Evolutionary conservation across 2,329 filamentous ascomycete species (phyloP).

Genomic region (Monascus ruber): DNA sequence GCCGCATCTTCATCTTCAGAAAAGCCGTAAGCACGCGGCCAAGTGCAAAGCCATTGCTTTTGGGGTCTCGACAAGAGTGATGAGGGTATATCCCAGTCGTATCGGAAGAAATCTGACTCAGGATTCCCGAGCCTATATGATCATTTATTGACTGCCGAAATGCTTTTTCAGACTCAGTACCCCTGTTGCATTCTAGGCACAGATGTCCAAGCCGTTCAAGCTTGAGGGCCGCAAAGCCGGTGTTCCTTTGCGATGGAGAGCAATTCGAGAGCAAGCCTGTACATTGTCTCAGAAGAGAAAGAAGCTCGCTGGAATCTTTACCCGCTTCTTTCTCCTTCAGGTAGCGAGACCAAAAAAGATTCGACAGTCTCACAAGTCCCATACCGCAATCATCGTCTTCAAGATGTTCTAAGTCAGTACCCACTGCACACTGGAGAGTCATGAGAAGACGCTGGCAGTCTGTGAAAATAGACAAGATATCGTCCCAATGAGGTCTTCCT

Average conservation of each 20-base stretch:
- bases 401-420: slow-evolving; percentile 5
- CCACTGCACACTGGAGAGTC: slow-evolving; percentile 12
- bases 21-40: slow-evolving; percentile 26
- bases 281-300: slow-evolving; percentile 30
- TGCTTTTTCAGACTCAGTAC: slow-evolving; percentile 22
- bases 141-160: slow-evolving; percentile 31
- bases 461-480: slow-evolving; percentile 22
- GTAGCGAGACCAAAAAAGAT: slow-evolving; percentile 38
- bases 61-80: slow-evolving; percentile 20
- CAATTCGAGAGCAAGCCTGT: slow-evolving; percentile 26
- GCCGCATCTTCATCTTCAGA: slow-evolving; percentile 24
- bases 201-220: slow-evolving; percentile 33
- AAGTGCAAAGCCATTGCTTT: slow-evolving; percentile 25
- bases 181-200: slow-evolving; percentile 27
- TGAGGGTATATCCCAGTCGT: slow-evolving; percentile 16
- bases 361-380: slow-evolving; percentile 31
- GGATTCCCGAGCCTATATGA: slow-evolving; percentile 26
- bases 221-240: slow-evolving; percentile 32
- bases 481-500: slow-evolving; percentile 26
- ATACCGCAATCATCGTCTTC: slow-evolving; percentile 13
- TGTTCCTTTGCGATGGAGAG: slow-evolving; percentile 20
- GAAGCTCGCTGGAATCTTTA: slow-evolving; percentile 21
- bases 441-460: slow-evolving; percentile 28
- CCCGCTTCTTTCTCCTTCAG: slow-evolving; percentile 30
- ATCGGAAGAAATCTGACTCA: slow-evolving; percentile 19